Percentiles rank a stretch among this genome's conserved stretches.
These are phyloP conservation scores for Yarrowia sp. DNA, from an alignment of 805 yeast genomes.

Conservation along the genomic window DNA sequence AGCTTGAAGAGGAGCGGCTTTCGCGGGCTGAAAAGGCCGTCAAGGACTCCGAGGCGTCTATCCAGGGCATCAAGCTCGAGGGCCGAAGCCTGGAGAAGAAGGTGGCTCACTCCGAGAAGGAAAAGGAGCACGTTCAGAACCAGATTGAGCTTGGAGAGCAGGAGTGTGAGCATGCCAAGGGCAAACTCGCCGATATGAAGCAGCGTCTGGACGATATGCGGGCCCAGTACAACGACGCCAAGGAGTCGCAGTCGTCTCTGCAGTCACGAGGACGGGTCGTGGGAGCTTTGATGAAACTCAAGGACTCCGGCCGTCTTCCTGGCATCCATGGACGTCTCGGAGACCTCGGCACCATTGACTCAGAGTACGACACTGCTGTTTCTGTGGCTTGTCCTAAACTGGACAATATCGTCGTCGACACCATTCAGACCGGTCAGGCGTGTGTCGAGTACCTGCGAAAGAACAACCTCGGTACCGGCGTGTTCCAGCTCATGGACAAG, in stretches of 20 bases:
- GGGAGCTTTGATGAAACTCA: conserved; percentile 68
- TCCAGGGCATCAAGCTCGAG: conserved; percentile 56
- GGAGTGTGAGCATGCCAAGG: conserved; percentile 60
- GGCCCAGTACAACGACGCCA: conserved; percentile 71
- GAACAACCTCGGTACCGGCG: conserved; percentile 85
- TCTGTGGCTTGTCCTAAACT: conserved; percentile 93
- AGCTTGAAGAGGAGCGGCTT: conserved; percentile 60
- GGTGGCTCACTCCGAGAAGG: conserved; percentile 56
- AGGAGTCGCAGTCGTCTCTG: conserved; percentile 59
- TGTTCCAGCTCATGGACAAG: conserved; percentile 80
- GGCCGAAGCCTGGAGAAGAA: conserved; percentile 60
- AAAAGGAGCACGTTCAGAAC: conserved; percentile 57
- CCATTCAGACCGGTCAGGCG: conserved; percentile 70
- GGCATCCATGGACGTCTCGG: conserved; percentile 94
- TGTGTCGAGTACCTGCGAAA: conserved; percentile 84
- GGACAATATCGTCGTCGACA: conserved; percentile 92
- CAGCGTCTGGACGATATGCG: conserved; percentile 60
- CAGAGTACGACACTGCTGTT: conserved; percentile 86
- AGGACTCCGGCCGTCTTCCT: conserved; percentile 77
- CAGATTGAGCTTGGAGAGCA: conserved; percentile 66
- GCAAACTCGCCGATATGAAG: conserved; percentile 61
- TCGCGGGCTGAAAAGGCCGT: conserved; percentile 56
- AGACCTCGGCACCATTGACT: conserved; percentile 89
- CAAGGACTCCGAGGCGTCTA: conserved; percentile 54
- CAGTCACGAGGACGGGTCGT: conserved; percentile 79